Conservation (phyloP, 2,329 filamentous ascomycete genomes). For the Fusarium sp. region DNA sequence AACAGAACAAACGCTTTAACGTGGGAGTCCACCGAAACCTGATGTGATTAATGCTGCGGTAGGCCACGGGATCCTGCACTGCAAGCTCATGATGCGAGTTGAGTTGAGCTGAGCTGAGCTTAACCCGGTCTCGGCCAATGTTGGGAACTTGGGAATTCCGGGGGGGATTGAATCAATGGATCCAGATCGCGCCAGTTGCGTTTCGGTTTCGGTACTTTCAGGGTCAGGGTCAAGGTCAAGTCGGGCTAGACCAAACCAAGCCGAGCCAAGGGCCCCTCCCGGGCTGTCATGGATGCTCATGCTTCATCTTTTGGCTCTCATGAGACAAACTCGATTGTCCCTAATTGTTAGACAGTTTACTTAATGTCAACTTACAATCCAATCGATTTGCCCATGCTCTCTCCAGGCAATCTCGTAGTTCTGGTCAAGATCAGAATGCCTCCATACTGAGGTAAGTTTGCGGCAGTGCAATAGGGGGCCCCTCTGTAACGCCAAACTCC, state of each 20-base stretch:
- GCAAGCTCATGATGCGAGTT: conserved; percentile 12
- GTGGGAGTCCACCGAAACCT: conserved; percentile 13
- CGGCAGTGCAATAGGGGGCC: conserved; percentile 16
- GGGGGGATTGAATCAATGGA: conserved; percentile 1
- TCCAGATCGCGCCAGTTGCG: conserved; percentile 24
- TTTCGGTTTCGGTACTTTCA: conserved; percentile 24
- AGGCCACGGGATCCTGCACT: conserved; percentile 27
- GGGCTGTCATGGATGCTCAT: conserved; percentile 13
- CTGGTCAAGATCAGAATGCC: conserved; percentile 13
- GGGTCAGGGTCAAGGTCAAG: not conserved
- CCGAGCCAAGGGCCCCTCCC: not conserved
- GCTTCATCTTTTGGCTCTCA: conserved; percentile 35
- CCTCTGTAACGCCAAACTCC: conserved; percentile 18
- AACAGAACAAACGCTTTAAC: conserved; percentile 6
- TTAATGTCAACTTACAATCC: conserved; percentile 22
- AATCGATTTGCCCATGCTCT: conserved; percentile 32
- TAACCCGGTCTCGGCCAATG: conserved; percentile 25
- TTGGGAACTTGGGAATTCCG: conserved; percentile 10
- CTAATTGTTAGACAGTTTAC: conserved; percentile 20
- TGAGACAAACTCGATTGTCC: conserved; percentile 14
- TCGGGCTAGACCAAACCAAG: not conserved
- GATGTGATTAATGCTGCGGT: conserved; percentile 31
- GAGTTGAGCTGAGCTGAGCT: conserved; percentile 25
- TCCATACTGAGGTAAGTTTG: conserved; percentile 11
- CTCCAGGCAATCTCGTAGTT: conserved; percentile 12